Evolutionary conservation across 2,329 filamentous ascomycete genomes (phyloP), one percentile per base, ranked within the genome.

Genomic region (Xenoacremonium recifei): DNA sequence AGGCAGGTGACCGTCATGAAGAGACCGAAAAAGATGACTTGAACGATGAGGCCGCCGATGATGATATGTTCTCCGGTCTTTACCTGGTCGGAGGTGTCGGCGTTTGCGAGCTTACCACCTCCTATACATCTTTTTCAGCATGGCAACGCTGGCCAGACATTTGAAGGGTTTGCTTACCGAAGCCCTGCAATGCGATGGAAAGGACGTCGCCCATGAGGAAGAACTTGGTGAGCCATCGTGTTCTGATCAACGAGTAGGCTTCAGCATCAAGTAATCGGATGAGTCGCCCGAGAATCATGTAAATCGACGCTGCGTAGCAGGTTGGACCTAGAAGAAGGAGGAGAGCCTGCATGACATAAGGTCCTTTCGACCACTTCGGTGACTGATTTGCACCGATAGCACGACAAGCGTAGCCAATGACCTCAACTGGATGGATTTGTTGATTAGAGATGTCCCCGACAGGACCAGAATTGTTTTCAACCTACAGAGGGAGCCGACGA

Each of bases 11-110:
- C 63, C 1, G 69, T 33, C 15, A 78, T 59, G 50, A 81, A 81
- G 31, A 77, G 59, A 3, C 64, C 62, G 40, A 81, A 79, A 38
- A 74, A 68, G 10, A 75, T 21, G 11, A 81, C 64, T 49, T 82
- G 78, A 3, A 80, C 54, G 7, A 70, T 58, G 2, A 82, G 58
- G 3, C 77, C 77, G 3, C 50, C 69, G 10, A 80, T 59, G 12
- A 80, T 70, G 31, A 80, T 59, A 4, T 67, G 64, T 38, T 73
- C 57, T 25, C 71, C 72, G 1, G 54, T 49, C 13, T 48, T 25
- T 5, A 38, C 12, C 11, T 38, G 21, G 6, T 21, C 19, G 17
- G 36, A 6, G 2, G 31, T 29, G 5, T 37, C 20, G 4, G 36
- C 44, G n/a, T n/a, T 32, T n/a, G 38, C 19, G 23, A 42, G 35